phyloP scores from a whole-genome alignment of 1,284 basidiomycete species.

The Microbotryomycetes sp. region DNA sequence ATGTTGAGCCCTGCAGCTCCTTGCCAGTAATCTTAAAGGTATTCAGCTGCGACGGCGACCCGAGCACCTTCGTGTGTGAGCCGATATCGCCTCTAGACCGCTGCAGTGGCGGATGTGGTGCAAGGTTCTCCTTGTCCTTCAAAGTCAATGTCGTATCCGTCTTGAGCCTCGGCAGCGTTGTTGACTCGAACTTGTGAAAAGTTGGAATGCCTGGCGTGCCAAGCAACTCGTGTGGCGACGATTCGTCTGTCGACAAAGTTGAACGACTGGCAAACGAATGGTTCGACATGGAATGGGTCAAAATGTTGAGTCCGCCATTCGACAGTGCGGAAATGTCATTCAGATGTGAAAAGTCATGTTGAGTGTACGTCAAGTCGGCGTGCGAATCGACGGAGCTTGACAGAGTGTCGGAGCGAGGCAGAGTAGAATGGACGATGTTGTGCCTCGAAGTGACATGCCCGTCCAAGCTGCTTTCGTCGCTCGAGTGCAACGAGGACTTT shows the following conservation, averaged over 20 bases:
- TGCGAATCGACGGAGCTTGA: background rate
- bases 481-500: background rate
- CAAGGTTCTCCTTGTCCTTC: background rate
- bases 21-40: no score
- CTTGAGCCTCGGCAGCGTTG: background rate
- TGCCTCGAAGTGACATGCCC: background rate
- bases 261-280: background rate
- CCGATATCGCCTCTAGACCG: no score
- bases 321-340: background rate
- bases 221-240: background rate
- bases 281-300: background rate
- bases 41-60: no score
- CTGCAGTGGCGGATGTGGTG: no score
- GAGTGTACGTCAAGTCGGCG: background rate
- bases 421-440: background rate
- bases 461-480: background rate
- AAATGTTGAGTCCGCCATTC: background rate
- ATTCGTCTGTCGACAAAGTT: background rate
- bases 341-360: background rate
- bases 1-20: no score
- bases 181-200: background rate
- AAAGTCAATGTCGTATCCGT: background rate
- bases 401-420: background rate
- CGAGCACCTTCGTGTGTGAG: no score
- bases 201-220: background rate